phyloP scores from a whole-genome alignment of 2,329 filamentous ascomycete species.

The Corinectria fuckeliana region DNA sequence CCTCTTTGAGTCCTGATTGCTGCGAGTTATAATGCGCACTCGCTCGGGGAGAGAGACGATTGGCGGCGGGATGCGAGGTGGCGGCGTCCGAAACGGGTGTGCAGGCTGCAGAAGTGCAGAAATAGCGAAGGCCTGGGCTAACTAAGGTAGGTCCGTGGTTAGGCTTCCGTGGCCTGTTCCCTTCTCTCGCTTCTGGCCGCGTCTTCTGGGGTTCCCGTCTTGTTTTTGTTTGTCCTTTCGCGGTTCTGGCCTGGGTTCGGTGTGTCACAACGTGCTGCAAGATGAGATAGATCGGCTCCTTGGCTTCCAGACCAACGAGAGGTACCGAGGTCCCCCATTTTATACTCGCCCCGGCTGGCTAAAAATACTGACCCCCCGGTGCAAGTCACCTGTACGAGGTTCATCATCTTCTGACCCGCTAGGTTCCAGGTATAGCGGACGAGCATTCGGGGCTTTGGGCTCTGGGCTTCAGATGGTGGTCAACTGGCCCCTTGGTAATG shows the following conservation, averaged over 20 bases:
- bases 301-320: slow-evolving; percentile 14
- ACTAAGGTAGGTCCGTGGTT: background rate
- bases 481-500: background rate
- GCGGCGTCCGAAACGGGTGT: background rate
- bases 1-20: background rate
- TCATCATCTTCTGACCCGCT: slow-evolving; percentile 34
- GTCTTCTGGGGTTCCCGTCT: background rate
- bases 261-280: slow-evolving; percentile 35
- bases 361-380: slow-evolving; percentile 36
- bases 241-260: background rate
- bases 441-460: background rate
- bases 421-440: slow-evolving; percentile 28
- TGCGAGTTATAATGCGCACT: background rate
- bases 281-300: slow-evolving; percentile 30
- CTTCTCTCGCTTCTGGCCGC: background rate
- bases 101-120: background rate
- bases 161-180: background rate
- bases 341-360: slow-evolving; percentile 37
- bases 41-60: background rate
- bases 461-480: background rate
- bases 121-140: background rate
- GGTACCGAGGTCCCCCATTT: slow-evolving; percentile 30
- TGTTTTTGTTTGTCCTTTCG: slow-evolving; percentile 5
- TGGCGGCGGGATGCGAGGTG: background rate
- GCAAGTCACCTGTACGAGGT: slow-evolving; percentile 37